phyloP scores from a whole-genome alignment of 73 alveolate genomes.

The Halteria grandinella region DNA sequence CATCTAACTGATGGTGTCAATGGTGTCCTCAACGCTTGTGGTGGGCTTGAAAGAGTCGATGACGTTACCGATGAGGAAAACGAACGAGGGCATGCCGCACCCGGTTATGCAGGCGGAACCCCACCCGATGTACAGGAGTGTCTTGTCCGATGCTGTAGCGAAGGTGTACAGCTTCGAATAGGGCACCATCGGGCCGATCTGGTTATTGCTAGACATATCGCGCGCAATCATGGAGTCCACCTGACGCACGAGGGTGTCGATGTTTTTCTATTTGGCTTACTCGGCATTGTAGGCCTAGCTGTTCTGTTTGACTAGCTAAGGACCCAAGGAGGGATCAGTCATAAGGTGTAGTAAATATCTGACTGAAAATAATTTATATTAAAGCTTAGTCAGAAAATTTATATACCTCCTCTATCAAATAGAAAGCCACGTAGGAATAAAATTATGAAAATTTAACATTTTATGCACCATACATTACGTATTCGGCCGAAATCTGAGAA shows the following conservation, averaged over 20 bases:
- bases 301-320: no score
- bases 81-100: constrained; percentile 72
- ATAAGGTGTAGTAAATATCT: no score
- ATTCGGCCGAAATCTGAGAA: no score
- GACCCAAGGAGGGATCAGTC: no score
- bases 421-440: no score
- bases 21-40: constrained; percentile 45
- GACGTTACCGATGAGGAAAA: constrained; percentile 75
- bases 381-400: no score
- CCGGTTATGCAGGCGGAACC: constrained; percentile 63
- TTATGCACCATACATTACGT: no score
- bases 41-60: constrained; percentile 74
- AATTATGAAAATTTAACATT: no score
- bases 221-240: constrained; percentile 12
- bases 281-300: no score
- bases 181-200: constrained; percentile 38
- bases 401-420: no score
- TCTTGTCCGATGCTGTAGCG: constrained; percentile 59
- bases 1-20: constrained; percentile 20
- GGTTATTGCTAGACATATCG: constrained; percentile 12
- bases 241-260: constrained; percentile 18
- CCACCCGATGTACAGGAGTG: constrained; percentile 50
- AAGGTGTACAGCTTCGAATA: constrained; percentile 55
- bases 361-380: no score
- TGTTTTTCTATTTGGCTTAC: no score